Base-by-base conservation (phyloP, 306 rosid species). In the Prosopis cineraria region DNA sequence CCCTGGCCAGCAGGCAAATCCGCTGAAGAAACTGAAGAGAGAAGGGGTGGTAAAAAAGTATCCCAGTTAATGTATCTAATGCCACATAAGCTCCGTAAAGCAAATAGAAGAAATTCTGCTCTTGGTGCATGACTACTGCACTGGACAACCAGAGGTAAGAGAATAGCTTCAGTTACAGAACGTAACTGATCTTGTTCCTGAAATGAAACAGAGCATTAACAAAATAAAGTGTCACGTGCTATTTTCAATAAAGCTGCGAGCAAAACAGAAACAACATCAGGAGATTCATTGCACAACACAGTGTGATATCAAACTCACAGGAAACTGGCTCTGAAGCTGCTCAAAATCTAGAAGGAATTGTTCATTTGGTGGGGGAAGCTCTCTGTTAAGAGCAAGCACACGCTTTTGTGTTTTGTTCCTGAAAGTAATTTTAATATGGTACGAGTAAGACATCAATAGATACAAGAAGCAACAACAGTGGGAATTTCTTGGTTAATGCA, bases 341-440 rank as follows among this genome's bases (percentile, higher is more conserved):
- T 91, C 96, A 80, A 95, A 95, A 90, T 95, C 99, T 19, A 69
- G 67, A 78, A 95, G 87, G 85, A 95, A 95, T 86, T 93, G 98
- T 86, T 95, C 99, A 64, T 95, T 92, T 67, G 90, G 93, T 44
- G 99, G 99, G 65, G 98, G 97, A 78, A 95, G 88, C 67, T 93
- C 98, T 80, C 99, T 81, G 75, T 92, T 91, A 25, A 91, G 83
- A 2, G 99, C 99, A 24, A 80, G 85, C 16, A 95, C 96, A 64
- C 99, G 99, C 82, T 95, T 95, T 34, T 95, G 98, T 39, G 98
- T 77, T 85, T 91, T 91, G 88, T 95, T 93, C 90, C 99, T 95
- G 91, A 78, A 74, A 87, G 55, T 29, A 41, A 73, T 27, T n/a
- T 63, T 77, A 77, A 72, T 16, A 27, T 3, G 58, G 30, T 30